Percentiles rank a stretch among this genome's conserved stretches.
phyloP scores from a whole-genome alignment of 1,284 basidiomycete genomes.

The Pseudozyma sp. region DNA sequence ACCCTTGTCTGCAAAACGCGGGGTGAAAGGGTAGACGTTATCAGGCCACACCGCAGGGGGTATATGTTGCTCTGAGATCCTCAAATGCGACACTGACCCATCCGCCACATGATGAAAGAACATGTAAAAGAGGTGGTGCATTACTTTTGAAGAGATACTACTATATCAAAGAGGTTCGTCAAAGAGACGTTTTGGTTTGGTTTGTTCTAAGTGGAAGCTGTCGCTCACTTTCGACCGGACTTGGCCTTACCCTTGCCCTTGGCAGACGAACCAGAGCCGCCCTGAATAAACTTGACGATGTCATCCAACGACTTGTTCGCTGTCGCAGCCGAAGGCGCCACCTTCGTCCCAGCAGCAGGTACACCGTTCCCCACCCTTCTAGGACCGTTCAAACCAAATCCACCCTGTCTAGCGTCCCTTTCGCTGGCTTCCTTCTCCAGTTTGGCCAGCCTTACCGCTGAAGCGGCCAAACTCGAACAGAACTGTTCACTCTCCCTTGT shows the following conservation, averaged over 20 bases:
- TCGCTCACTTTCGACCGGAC: constrained; percentile 29
- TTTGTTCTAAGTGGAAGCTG: background rate
- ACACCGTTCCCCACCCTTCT: constrained; percentile 20
- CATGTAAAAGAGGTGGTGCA: constrained; percentile 30
- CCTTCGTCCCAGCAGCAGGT: background rate
- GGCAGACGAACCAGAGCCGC: constrained; percentile 32
- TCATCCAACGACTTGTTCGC: constrained; percentile 59
- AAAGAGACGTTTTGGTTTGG: constrained; percentile 8
- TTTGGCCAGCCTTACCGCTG: constrained; percentile 65
- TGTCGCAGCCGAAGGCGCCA: constrained; percentile 3
- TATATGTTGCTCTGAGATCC: no score
- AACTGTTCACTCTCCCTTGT: constrained; percentile 66
- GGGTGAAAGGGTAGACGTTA: no score
- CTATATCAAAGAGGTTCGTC: background rate
- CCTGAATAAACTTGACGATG: constrained; percentile 64
- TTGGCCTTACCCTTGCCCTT: constrained; percentile 50
- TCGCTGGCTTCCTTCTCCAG: constrained; percentile 57
- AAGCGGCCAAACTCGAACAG: constrained; percentile 60
- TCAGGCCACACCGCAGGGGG: no score
- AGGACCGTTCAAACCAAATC: constrained; percentile 16
- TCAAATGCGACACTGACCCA: no score
- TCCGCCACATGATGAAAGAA: background rate
- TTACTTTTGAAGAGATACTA: constrained; percentile 6
- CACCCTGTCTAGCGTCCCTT: constrained; percentile 34
- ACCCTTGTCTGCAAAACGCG: no score